Evolutionary conservation across 306 rosid species (phyloP).

Genomic region (Sphenostylis stenocarpa): DNA sequence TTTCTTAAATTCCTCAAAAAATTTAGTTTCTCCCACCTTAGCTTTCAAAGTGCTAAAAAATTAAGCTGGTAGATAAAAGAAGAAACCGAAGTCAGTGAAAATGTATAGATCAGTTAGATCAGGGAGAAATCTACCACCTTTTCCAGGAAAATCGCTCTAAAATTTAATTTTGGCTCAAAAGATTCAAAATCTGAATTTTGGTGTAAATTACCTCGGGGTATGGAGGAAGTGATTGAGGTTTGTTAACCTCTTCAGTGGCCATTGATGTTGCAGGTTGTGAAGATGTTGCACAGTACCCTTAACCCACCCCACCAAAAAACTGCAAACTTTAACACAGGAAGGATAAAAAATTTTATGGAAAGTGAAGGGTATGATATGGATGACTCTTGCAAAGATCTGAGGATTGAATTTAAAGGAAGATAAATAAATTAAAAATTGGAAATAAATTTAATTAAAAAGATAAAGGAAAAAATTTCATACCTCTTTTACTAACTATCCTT

Average conservation of each 20-base stretch:
- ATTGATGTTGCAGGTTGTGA: constrained; percentile 42
- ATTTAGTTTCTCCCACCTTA: neutral
- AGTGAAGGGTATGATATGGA: constrained; percentile 39
- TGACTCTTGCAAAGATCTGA: constrained; percentile 31
- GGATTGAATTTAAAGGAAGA: constrained; percentile 52
- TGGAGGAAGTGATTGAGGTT: constrained; percentile 69
- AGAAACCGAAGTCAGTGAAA: neutral
- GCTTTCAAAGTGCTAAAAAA: neutral
- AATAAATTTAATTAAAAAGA: neutral
- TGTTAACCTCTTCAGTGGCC: constrained; percentile 74
- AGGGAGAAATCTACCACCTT: neutral
- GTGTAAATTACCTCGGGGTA: constrained; percentile 70
- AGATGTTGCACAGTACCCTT: constrained; percentile 22
- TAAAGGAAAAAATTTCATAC: constrained; percentile 4
- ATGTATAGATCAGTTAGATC: neutral
- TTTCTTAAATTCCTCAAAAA: neutral
- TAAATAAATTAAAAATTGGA: constrained; percentile 32
- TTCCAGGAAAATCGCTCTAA: neutral
- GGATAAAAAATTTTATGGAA: neutral
- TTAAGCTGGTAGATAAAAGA: neutral
- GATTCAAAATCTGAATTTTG: neutral
- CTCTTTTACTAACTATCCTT: constrained; percentile 18
- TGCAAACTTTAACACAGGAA: neutral
- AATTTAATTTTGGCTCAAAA: neutral
- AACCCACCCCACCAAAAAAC: neutral